Percentiles rank a stretch among this genome's conserved stretches.
Evolutionary conservation across 2,329 filamentous ascomycete species (phyloP).

Genomic region (Curvularia spicifera): DNA sequence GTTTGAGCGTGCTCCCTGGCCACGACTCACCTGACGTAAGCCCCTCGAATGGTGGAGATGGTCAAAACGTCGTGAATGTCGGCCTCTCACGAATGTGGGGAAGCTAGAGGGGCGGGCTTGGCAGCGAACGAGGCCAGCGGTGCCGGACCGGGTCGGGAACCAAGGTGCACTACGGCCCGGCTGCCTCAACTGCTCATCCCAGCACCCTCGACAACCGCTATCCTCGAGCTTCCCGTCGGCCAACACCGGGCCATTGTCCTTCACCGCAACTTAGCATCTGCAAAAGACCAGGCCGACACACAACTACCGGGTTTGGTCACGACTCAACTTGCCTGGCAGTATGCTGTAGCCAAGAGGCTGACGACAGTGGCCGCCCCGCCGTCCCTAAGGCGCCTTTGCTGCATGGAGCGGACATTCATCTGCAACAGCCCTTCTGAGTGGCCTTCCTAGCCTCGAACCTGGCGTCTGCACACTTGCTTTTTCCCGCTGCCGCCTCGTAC

Average conservation of each 20-base stretch:
- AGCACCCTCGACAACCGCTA: slow-evolving; percentile 2
- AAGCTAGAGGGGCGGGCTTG: slow-evolving; percentile 20
- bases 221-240: slow-evolving; percentile 5
- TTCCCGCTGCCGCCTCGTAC: slow-evolving; percentile 2
- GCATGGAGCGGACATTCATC: slow-evolving; percentile 2
- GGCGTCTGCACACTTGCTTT: slow-evolving; percentile 2
- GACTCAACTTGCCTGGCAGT: background rate
- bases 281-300: background rate
- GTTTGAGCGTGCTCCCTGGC: background rate
- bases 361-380: slow-evolving; percentile 7
- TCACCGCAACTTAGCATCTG: slow-evolving; percentile 13
- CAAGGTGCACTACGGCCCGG: slow-evolving; percentile 10
- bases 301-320: background rate
- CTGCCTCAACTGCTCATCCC: slow-evolving; percentile 3
- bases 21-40: slow-evolving; percentile 9
- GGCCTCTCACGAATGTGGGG: slow-evolving; percentile 12
- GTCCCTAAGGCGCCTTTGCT: slow-evolving; percentile 8
- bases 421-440: slow-evolving; percentile 6
- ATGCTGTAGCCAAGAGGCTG: slow-evolving; percentile 1
- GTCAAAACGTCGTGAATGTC: slow-evolving; percentile 9
- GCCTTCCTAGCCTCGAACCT: background rate
- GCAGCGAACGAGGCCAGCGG: slow-evolving; percentile 8
- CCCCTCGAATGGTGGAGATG: slow-evolving; percentile 1
- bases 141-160: slow-evolving; percentile 9
- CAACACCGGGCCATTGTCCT: background rate